These are phyloP conservation scores for Knoxdaviesia capensis DNA, from an alignment of 2,329 filamentous ascomycete genomes.

Conservation along the genomic window DNA sequence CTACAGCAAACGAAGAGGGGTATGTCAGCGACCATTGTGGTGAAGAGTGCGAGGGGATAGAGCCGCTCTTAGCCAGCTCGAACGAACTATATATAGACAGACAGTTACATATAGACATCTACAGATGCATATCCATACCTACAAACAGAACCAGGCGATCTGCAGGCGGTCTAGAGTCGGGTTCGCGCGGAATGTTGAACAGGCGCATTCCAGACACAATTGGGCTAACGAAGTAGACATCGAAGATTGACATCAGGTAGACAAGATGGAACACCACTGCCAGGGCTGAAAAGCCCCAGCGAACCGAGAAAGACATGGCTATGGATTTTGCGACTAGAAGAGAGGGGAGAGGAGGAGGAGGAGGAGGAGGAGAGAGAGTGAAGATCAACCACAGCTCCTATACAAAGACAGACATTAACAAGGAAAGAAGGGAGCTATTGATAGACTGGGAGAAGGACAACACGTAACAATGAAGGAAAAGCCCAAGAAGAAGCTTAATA, in stretches of 20 bases:
- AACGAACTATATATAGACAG: too few relatives aligned
- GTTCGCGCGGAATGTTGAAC: constrained; percentile 45
- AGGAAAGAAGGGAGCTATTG: too few relatives aligned
- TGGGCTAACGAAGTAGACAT: constrained; percentile 96
- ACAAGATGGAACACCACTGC: constrained; percentile 84
- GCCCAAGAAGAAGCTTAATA: not conserved
- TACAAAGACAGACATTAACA: too few relatives aligned
- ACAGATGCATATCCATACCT: constrained; percentile 27
- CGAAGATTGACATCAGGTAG: constrained; percentile 91
- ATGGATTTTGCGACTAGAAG: not conserved
- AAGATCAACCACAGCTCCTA: too few relatives aligned
- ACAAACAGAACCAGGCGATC: constrained; percentile 86
- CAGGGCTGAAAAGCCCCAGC: constrained; percentile 68
- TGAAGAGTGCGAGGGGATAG: constrained; percentile 1
- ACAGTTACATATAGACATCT: too few relatives aligned
- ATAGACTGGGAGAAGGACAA: too few relatives aligned
- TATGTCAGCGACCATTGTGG: not conserved
- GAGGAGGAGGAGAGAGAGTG: not conserved
- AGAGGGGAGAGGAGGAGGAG: not conserved
- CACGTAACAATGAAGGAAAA: not conserved
- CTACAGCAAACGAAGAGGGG: constrained; percentile 16
- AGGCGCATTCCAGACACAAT: constrained; percentile 90
- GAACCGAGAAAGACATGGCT: constrained; percentile 14
- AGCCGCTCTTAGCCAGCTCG: not conserved
- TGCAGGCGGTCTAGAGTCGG: constrained; percentile 49